phyloP scores from a whole-genome alignment of 495 filamentous ascomycete genomes.

The Clohesyomyces aquaticus region DNA sequence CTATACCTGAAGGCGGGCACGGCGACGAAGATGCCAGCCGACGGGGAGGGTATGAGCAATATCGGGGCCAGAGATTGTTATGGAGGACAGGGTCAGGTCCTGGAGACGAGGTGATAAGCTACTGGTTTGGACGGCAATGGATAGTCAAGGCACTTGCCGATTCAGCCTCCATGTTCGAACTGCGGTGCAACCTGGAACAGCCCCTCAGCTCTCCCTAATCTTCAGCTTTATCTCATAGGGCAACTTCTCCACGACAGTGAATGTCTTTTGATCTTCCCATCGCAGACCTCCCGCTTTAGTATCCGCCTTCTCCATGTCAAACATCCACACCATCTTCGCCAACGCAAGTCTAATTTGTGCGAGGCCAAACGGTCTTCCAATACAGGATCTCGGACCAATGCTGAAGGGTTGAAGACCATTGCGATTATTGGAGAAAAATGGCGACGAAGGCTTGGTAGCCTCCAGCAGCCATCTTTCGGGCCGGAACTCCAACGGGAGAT shows the following conservation, averaged over 20 bases:
- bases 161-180: too few species aligned
- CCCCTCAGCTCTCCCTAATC: constrained; percentile 8
- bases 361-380: constrained; percentile 35
- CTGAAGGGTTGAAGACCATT: constrained; percentile 35
- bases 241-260: constrained; percentile 10
- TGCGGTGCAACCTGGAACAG: too few species aligned
- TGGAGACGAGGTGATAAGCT: too few species aligned
- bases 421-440: constrained; percentile 32
- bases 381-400: constrained; percentile 41
- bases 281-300: constrained; percentile 6
- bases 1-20: constrained; percentile 74
- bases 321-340: constrained; percentile 40
- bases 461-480: constrained; percentile 41
- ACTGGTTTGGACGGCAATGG: too few species aligned
- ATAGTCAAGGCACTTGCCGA: too few species aligned
- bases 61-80: too few species aligned
- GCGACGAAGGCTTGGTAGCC: not conserved
- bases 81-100: too few species aligned
- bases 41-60: not conserved
- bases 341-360: constrained; percentile 39
- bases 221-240: constrained; percentile 18
- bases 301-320: constrained; percentile 30
- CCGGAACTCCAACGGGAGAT: constrained; percentile 33
- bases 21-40: constrained; percentile 21
- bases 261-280: constrained; percentile 18